Evolutionary conservation across 2,329 filamentous ascomycete genomes (phyloP), one percentile per base, ranked within the genome.

Genomic region (Metarhizium guizhouense): DNA sequence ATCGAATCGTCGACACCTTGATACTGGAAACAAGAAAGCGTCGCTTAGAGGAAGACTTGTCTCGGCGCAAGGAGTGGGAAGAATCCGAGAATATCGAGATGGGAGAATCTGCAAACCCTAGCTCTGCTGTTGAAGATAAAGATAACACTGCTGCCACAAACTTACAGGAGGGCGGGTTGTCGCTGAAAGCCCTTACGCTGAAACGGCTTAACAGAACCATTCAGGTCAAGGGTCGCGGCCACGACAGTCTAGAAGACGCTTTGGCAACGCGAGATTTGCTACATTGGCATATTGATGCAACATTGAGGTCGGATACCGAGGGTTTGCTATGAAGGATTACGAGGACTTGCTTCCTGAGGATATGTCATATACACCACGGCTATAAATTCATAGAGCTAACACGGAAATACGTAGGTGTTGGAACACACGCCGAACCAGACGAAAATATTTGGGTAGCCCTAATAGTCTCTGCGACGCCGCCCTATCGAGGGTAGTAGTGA

Each of bases 231-330:
- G 63, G 62, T 8, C 54, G 52, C 29, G 70, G 69, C 7, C 74
- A 76, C 54, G 72, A 76, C 58, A 76, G 73, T 54, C 49, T 75
- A 16, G 74, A 78, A 59, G 75, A 78, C 57, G 74, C 74, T 4
- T 58, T 75, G 50, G 74, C 74, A 0, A 67, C 70, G 4, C 63
- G 76, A 13, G 74, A 77, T 56, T 55, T 78, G 40, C 62, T 71
- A 4, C 63, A 71, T 49, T 75, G 72, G 71, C 68, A 71, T 53
- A 58, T 71, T 42, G 45, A 47, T 36, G 56, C n/a, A 18, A 8
- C n/a, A 18, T 16, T 20, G 16, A 10, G 45, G 29, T 8, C 6
- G 20, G 20, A n/a, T 34, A 4, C 7, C 18, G 49, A 38, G 49
- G 36, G 32, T 6, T 16, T 29, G 45, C 20, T 10, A 16, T 29